Percentiles rank a stretch among this genome's conserved stretches.
Evolutionary conservation across 179 eudicot genomes (phyloP).

Genomic region (Corrigiola litoralis): DNA sequence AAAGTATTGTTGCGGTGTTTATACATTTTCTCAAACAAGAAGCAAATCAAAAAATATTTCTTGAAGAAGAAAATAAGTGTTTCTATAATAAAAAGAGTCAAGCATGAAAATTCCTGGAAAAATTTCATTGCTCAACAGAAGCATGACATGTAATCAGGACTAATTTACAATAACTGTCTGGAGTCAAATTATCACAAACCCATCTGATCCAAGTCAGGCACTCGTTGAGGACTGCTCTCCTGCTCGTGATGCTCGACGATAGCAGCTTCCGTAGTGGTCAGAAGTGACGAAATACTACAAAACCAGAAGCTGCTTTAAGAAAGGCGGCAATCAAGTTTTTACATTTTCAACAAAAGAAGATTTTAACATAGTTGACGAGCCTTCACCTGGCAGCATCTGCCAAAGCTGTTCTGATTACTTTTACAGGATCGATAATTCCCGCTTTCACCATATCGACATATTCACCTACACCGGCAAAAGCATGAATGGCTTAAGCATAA

Average conservation of each 20-base stretch:
- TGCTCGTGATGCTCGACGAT: constrained; percentile 55
- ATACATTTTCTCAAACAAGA: not conserved
- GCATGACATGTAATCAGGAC: not conserved
- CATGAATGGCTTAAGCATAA: no score
- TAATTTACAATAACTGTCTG: not conserved
- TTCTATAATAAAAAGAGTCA: not conserved
- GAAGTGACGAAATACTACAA: constrained; percentile 71
- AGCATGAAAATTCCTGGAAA: not conserved
- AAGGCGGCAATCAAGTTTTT: not conserved
- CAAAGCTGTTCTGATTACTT: constrained; percentile 86
- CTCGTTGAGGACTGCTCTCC: constrained; percentile 53
- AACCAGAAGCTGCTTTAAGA: not conserved
- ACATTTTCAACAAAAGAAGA: not conserved
- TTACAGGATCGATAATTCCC: constrained; percentile 89
- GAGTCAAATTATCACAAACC: constrained; percentile 25
- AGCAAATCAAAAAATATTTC: not conserved
- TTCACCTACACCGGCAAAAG: constrained; percentile 40
- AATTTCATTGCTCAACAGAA: not conserved
- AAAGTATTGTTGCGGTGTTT: not conserved
- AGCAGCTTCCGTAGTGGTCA: constrained; percentile 75
- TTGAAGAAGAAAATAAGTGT: not conserved
- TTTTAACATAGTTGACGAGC: not conserved
- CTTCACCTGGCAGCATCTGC: constrained; percentile 91
- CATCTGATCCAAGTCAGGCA: constrained; percentile 76
- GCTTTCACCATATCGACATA: constrained; percentile 85